Percentiles rank a stretch among this genome's conserved stretches.
Evolutionary conservation across 2,329 filamentous ascomycete species (phyloP).

Genomic region (Aspergillus terreus): DNA sequence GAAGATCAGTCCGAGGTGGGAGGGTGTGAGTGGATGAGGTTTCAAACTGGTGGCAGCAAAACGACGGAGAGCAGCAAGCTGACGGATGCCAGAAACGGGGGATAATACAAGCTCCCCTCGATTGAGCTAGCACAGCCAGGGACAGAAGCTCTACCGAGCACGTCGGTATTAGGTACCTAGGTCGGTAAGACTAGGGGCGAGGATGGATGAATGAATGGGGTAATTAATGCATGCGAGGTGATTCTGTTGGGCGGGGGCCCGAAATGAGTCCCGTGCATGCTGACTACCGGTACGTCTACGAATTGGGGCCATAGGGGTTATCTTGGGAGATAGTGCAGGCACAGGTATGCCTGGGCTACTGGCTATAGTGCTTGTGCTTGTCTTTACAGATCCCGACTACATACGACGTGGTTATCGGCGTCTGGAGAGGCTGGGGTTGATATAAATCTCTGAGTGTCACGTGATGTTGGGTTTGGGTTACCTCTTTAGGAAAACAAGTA

Average conservation of each 20-base stretch:
- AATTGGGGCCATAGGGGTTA: background rate
- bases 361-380: too few relatives aligned
- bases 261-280: too few relatives aligned
- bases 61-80: conserved; percentile 11
- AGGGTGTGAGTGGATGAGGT: conserved; percentile 4
- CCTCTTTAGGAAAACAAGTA: too few relatives aligned
- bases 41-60: conserved; percentile 10
- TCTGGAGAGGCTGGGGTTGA: too few relatives aligned
- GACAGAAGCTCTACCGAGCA: conserved; percentile 1
- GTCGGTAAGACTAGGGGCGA: background rate
- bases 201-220: background rate
- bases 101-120: conserved; percentile 15
- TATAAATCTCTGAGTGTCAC: too few relatives aligned
- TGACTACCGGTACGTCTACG: background rate
- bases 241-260: background rate
- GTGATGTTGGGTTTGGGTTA: too few relatives aligned
- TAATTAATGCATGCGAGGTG: background rate
- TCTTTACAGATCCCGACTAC: too few relatives aligned
- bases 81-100: conserved; percentile 14
- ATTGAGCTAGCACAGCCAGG: conserved; percentile 1
- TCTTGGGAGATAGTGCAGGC: too few relatives aligned
- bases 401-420: too few relatives aligned
- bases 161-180: background rate
- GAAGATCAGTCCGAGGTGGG: conserved; percentile 1
- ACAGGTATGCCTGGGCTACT: too few relatives aligned